Percentiles rank a stretch among this genome's conserved stretches.
Evolutionary conservation across 164 flowering plant species (phyloP).

Genomic region (Malania oleifera): DNA sequence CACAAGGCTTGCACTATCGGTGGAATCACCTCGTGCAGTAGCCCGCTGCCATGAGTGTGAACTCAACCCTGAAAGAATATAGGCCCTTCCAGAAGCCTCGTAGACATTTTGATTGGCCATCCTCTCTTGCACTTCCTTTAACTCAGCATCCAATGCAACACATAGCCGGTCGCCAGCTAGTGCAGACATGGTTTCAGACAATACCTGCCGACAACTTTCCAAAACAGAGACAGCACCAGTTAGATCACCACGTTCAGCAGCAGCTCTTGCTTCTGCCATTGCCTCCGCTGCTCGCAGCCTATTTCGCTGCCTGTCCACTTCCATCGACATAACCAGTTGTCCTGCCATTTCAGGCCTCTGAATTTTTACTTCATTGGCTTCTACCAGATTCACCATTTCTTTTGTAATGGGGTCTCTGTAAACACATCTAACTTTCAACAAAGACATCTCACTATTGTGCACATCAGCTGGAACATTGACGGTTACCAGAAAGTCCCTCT

Average conservation of each 20-base stretch:
- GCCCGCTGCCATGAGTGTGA: conserved; percentile 99
- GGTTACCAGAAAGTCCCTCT: conserved; percentile 71
- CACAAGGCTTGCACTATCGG: conserved; percentile 50
- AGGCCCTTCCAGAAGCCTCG: conserved; percentile 86
- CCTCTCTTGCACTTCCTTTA: conserved; percentile 84
- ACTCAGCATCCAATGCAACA: conserved; percentile 61
- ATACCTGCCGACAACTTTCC: conserved; percentile 39
- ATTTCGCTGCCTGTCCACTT: conserved; percentile 84
- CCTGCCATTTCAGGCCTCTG: conserved; percentile 42
- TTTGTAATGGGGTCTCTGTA: conserved; percentile 62
- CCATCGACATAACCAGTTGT: conserved; percentile 44
- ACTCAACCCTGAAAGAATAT: conserved; percentile 87
- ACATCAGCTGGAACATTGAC: conserved; percentile 52
- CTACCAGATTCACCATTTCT: conserved; percentile 30
- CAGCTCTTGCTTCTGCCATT: conserved; percentile 65
- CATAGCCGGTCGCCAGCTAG: conserved; percentile 63
- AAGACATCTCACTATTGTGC: conserved; percentile 26
- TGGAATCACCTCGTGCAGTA: conserved; percentile 83
- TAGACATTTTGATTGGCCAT: conserved; percentile 74
- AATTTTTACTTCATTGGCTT: conserved; percentile 41
- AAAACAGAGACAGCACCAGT: conserved; percentile 59
- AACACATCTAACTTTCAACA: conserved; percentile 54
- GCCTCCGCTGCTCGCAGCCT: conserved; percentile 74
- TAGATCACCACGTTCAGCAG: conserved; percentile 76
- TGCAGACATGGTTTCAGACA: conserved; percentile 52